Evolutionary conservation across 2,329 filamentous ascomycete genomes (phyloP).

Genomic region (Fusarium palustre): DNA sequence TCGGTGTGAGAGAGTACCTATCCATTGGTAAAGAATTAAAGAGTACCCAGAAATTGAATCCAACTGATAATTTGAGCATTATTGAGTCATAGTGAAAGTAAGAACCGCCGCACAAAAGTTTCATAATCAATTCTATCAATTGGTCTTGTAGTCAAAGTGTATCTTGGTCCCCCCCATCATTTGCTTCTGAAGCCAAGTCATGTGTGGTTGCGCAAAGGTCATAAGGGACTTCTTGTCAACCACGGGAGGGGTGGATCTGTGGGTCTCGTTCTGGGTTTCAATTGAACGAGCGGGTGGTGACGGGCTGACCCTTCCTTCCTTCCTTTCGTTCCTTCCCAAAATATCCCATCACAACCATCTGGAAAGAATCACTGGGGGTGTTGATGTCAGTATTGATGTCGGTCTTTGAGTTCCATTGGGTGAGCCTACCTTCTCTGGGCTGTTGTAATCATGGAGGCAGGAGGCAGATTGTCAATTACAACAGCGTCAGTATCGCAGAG

Average conservation of each 20-base stretch:
- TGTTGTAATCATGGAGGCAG: neutral
- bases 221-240: slow-evolving; percentile 37
- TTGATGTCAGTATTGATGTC: too few species aligned
- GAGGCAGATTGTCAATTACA: slow-evolving; percentile 21
- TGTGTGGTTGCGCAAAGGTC: slow-evolving; percentile 36
- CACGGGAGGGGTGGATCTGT: slow-evolving; percentile 33
- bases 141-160: neutral
- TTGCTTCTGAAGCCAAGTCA: slow-evolving; percentile 28
- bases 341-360: slow-evolving; percentile 38
- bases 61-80: slow-evolving; percentile 7
- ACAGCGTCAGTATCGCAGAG: slow-evolving; percentile 17
- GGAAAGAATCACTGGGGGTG: slow-evolving; percentile 25
- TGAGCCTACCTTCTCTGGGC: neutral
- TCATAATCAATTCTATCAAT: slow-evolving; percentile 2
- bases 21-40: neutral
- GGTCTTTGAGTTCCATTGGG: too few species aligned
- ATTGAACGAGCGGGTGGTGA: slow-evolving; percentile 10
- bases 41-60: neutral
- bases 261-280: neutral
- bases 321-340: slow-evolving; percentile 41
- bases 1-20: neutral
- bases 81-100: neutral
- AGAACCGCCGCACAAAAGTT: slow-evolving; percentile 4
- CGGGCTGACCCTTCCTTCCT: slow-evolving; percentile 38
- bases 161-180: slow-evolving; percentile 14